Base-by-base conservation (phyloP, 148 eudicot species). In the Cornus kousa region DNA sequence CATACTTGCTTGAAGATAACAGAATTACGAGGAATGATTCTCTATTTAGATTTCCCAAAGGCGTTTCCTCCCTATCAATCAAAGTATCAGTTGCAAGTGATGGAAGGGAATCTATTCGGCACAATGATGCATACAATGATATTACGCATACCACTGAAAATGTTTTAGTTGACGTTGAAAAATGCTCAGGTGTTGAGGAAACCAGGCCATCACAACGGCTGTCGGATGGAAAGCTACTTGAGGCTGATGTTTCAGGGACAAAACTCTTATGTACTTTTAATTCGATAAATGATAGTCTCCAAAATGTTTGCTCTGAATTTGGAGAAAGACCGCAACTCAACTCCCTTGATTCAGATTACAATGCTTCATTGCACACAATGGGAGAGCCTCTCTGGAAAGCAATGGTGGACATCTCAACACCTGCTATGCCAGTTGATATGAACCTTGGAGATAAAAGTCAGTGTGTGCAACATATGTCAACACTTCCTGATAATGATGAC, bases 321-420 rank as follows among this genome's bases (percentile, higher is more conserved):
- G 88, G 80, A 80, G 87, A 78, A 4, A 78, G 68, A 57, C 84
- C 81, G 77, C 81, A 81, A 82, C 85, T 88, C 50, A 80, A 72
- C 59, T 78, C 89, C 68, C 81, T 87, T 20, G 77, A 78, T 78
- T 76, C 93, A 67, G 95, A 87, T 70, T 86, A 82, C 67, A 87
- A 83, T 69, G 70, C 82, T 83, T 80, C 90, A 46, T 86, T 88
- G 33, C 88, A 88, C 75, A 78, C 83, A 12, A 71, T 88, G 81
- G 89, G 81, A 22, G 73, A 81, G 80, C 82, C 90, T 48, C 83
- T 75, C 23, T 94, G 98, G 97, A 86, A 85, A 72, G 77, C 87
- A 20, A 46, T 88, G 78, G 91, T 85, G 72, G 85, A 79, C 75
- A 75, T 88, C 39, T 79, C 92, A 72, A 81, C 78, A 55, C 71